phyloP scores from a whole-genome alignment of 208 protist genomes.

The Leishmania turanica region DNA sequence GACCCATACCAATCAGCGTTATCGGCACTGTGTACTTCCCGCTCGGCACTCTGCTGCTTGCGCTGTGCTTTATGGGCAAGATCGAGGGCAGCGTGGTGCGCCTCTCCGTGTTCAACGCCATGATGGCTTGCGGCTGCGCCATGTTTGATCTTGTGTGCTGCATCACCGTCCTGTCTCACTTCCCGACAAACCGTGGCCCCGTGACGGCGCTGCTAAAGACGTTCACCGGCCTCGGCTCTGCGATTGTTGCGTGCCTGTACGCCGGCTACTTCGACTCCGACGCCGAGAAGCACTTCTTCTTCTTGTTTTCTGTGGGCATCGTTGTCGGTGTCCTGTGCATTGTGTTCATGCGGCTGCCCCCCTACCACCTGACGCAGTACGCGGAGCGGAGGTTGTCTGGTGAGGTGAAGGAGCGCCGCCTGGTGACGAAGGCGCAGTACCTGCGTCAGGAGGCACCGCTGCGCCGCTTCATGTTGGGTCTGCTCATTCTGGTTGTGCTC shows the following conservation, averaged over 20 bases:
- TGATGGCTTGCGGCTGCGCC: conserved; percentile 43
- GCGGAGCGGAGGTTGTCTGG: conserved; percentile 34
- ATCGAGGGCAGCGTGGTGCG: conserved; percentile 36
- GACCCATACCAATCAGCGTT: conserved; percentile 39
- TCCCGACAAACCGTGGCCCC: conserved; percentile 60
- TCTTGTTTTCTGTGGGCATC: conserved; percentile 39
- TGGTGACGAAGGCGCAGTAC: conserved; percentile 45
- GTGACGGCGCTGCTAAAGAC: conserved; percentile 58
- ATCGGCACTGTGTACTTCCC: conserved; percentile 28
- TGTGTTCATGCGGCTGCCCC: conserved; percentile 48
- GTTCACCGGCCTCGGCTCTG: conserved; percentile 61
- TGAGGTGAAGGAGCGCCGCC: conserved; percentile 40
- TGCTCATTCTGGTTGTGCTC: conserved; percentile 53
- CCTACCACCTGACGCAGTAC: conserved; percentile 59
- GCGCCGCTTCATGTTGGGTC: conserved; percentile 56
- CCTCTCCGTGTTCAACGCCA: conserved; percentile 53
- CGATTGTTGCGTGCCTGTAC: conserved; percentile 51
- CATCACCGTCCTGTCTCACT: conserved; percentile 43
- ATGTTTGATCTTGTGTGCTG: conserved; percentile 42
- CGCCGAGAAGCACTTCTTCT: conserved; percentile 51
- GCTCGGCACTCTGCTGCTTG: conserved; percentile 50
- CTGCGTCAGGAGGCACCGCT: conserved; percentile 57
- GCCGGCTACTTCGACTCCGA: conserved; percentile 53
- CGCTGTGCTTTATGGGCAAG: conserved; percentile 48
- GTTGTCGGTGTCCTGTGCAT: conserved; percentile 30